phyloP scores from a whole-genome alignment of 257 asterid genomes.

The Penstemon eatonii region DNA sequence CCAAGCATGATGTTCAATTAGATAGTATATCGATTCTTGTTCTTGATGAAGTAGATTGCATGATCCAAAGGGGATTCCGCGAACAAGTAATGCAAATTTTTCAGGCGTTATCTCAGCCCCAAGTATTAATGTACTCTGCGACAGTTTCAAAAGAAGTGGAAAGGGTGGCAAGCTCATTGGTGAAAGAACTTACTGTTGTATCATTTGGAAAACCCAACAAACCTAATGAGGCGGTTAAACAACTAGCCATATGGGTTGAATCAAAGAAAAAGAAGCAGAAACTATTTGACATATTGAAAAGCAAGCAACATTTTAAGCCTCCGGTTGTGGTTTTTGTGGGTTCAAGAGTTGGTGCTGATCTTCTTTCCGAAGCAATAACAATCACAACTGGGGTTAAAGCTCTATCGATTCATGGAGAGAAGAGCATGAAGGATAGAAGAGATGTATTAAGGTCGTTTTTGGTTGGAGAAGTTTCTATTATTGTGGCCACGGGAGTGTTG shows the following conservation, averaged over 20 bases:
- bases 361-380: conserved; percentile 78
- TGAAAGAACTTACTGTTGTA: conserved; percentile 50
- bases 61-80: conserved; percentile 79
- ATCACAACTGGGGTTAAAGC: conserved; percentile 63
- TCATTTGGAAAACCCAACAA: conserved; percentile 74
- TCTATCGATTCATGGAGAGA: conserved; percentile 83
- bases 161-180: conserved; percentile 62
- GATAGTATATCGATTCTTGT: conserved; percentile 69
- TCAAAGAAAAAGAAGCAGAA: conserved; percentile 84
- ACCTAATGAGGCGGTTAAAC: conserved; percentile 73
- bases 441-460: conserved; percentile 66
- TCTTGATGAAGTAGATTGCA: conserved; percentile 87
- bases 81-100: conserved; percentile 91
- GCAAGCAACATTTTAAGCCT: conserved; percentile 86
- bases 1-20: conserved; percentile 71
- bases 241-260: conserved; percentile 89
- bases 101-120: conserved; percentile 73
- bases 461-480: conserved; percentile 68
- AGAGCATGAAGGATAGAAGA: conserved; percentile 88
- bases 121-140: conserved; percentile 91
- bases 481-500: conserved; percentile 93
- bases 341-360: conserved; percentile 87
- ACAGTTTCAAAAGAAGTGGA: conserved; percentile 78
- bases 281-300: conserved; percentile 79
- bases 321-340: conserved; percentile 90